Percentiles rank a stretch among this genome's conserved stretches.
Conservation (phyloP, 805 yeast species). For the Saturnispora zaruensis region DNA sequence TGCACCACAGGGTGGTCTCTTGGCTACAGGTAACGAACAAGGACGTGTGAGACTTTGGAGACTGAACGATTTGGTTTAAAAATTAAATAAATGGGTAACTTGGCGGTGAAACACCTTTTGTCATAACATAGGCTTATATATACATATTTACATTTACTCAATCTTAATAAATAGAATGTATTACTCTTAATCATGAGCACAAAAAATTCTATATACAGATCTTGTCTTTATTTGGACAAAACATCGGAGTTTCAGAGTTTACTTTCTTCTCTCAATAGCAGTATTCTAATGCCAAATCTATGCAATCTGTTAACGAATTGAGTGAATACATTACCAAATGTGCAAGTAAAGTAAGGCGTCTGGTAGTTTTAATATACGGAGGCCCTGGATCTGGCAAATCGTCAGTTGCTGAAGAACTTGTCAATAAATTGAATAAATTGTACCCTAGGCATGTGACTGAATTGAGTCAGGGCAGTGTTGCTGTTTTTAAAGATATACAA, state of each 20-base stretch:
- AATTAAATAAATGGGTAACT: background rate
- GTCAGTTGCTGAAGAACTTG: slow-evolving; percentile 47
- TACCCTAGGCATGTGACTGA: background rate
- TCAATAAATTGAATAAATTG: slow-evolving; percentile 30
- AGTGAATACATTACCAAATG: background rate
- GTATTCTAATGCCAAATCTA: background rate
- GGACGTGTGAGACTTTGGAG: slow-evolving; percentile 89
- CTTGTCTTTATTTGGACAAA: background rate
- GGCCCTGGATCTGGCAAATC: slow-evolving; percentile 85
- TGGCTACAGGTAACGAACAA: slow-evolving; percentile 83
- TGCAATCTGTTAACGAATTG: background rate
- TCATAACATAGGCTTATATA: background rate
- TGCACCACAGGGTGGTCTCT: slow-evolving; percentile 72
- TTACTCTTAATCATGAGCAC: background rate
- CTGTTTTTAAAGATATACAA: background rate
- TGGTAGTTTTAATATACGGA: slow-evolving; percentile 58
- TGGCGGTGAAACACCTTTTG: background rate
- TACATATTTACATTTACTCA: background rate
- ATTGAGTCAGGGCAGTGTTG: background rate
- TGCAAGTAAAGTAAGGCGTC: slow-evolving; percentile 22
- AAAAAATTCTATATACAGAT: background rate
- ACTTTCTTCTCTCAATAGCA: background rate
- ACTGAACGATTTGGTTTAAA: slow-evolving; percentile 25
- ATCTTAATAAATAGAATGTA: background rate
- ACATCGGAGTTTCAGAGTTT: slow-evolving; percentile 1